phyloP scores from a whole-genome alignment of 768 basidiomycete genomes.

The Scleroderma bovista region DNA sequence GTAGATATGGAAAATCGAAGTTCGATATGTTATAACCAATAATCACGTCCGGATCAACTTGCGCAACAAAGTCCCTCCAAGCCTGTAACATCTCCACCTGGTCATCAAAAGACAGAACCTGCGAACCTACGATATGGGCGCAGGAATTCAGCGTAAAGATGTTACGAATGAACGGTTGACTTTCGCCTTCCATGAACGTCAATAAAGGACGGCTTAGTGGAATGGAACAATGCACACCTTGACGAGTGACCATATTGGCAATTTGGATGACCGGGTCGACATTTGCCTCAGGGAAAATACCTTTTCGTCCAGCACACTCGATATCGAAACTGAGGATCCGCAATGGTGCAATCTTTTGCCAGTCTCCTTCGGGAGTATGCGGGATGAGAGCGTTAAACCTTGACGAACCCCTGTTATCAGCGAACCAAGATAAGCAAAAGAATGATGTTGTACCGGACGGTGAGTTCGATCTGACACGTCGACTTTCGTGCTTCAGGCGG shows the following conservation, averaged over 20 bases:
- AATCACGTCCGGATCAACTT: conserved; percentile 91
- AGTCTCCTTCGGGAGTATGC: conserved; percentile 85
- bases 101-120: conserved; percentile 78
- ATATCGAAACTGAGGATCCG: conserved; percentile 98
- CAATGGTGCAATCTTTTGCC: conserved; percentile 89
- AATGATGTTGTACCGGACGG: conserved; percentile 49
- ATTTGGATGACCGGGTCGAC: conserved; percentile 97
- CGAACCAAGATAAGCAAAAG: neutral
- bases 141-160: conserved; percentile 95
- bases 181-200: conserved; percentile 56
- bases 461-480: conserved; percentile 85
- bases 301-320: conserved; percentile 96
- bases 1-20: conserved; percentile 95
- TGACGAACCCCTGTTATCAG: conserved; percentile 4
- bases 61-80: conserved; percentile 89
- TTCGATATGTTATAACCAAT: conserved; percentile 93
- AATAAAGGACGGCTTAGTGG: neutral
- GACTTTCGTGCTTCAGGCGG: conserved; percentile 57
- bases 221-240: conserved; percentile 52
- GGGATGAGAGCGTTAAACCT: conserved; percentile 88
- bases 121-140: conserved; percentile 94
- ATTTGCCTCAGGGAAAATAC: conserved; percentile 91
- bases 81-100: conserved; percentile 68
- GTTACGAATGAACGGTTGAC: conserved; percentile 91
- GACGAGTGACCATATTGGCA: conserved; percentile 97